Evolutionary conservation across 352 stramenopile genomes (phyloP).

Genomic region (Phytophthora pisi): DNA sequence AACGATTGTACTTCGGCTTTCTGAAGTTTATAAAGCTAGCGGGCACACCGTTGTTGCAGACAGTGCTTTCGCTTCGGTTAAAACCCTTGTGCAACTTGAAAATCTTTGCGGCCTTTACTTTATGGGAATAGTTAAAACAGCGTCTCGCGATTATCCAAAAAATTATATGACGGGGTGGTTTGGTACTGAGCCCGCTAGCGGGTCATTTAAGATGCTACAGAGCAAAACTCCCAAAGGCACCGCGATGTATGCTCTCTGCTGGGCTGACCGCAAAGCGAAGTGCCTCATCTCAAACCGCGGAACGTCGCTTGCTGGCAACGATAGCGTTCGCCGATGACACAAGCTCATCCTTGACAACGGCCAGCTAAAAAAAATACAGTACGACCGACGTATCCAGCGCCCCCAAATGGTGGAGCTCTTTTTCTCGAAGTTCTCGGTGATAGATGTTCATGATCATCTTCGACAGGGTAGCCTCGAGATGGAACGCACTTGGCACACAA

Average conservation of each 20-base stretch:
- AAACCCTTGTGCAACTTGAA: constrained; percentile 1
- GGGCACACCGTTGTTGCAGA: constrained; percentile 6
- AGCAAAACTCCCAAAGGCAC: background rate
- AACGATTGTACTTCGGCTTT: constrained; percentile 3
- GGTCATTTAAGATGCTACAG: constrained; percentile 3
- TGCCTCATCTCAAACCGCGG: constrained; percentile 10
- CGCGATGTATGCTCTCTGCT: constrained; percentile 6
- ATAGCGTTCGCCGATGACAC: background rate
- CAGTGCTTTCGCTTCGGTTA: constrained; percentile 7
- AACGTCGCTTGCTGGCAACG: constrained; percentile 2
- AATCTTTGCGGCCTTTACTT: constrained; percentile 1
- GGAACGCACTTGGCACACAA: constrained; percentile 4
- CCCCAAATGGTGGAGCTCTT: constrained; percentile 14
- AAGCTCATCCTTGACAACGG: background rate
- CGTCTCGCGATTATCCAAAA: background rate
- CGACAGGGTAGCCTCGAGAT: constrained; percentile 4
- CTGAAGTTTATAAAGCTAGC: constrained; percentile 4
- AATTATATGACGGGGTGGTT: background rate
- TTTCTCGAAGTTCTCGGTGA: constrained; percentile 1
- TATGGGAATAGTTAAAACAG: constrained; percentile 4
- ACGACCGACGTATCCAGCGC: constrained; percentile 5
- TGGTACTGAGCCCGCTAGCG: background rate
- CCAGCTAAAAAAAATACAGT: background rate
- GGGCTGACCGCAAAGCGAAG: constrained; percentile 5
- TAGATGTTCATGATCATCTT: constrained; percentile 12